Evolutionary conservation across 768 basidiomycete species (phyloP).

Genomic region (Suillus luteus): DNA sequence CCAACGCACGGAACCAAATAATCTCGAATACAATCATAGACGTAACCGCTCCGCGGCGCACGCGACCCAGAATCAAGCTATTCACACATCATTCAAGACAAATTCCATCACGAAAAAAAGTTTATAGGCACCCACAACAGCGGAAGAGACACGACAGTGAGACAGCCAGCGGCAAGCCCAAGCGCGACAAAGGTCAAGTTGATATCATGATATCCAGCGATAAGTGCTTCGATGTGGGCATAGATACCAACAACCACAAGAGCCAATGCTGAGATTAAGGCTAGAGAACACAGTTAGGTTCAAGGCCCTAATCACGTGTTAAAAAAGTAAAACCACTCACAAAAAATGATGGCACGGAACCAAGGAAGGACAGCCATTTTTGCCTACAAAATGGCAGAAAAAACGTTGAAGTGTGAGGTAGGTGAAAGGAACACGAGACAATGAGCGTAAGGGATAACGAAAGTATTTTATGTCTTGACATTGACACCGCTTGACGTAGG

Average conservation of each 20-base stretch:
- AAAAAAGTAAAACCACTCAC: constrained; percentile 18
- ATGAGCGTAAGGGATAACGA: background rate
- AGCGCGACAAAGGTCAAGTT: constrained; percentile 20
- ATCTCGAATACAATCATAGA: constrained; percentile 29
- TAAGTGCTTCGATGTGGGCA: constrained; percentile 20
- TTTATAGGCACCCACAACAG: constrained; percentile 22
- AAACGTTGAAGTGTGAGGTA: background rate
- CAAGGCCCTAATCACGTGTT: background rate
- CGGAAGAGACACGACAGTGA: constrained; percentile 27
- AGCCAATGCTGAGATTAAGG: constrained; percentile 19
- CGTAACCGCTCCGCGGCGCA: constrained; percentile 17
- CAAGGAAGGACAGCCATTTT: constrained; percentile 29
- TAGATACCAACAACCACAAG: constrained; percentile 25
- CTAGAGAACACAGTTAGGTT: constrained; percentile 14
- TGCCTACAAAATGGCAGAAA: constrained; percentile 9
- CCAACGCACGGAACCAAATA: constrained; percentile 29
- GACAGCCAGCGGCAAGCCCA: constrained; percentile 16
- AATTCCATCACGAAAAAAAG: background rate
- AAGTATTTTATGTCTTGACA: constrained; percentile 1
- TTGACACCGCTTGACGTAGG: constrained; percentile 12
- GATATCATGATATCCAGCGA: constrained; percentile 4
- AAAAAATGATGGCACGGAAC: constrained; percentile 23
- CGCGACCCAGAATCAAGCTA: constrained; percentile 22
- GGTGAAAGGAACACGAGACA: constrained; percentile 8
- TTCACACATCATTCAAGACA: constrained; percentile 4